Evolutionary conservation across 176 grass and related monocot genomes (phyloP).

Genomic region (Musa beccarii): DNA sequence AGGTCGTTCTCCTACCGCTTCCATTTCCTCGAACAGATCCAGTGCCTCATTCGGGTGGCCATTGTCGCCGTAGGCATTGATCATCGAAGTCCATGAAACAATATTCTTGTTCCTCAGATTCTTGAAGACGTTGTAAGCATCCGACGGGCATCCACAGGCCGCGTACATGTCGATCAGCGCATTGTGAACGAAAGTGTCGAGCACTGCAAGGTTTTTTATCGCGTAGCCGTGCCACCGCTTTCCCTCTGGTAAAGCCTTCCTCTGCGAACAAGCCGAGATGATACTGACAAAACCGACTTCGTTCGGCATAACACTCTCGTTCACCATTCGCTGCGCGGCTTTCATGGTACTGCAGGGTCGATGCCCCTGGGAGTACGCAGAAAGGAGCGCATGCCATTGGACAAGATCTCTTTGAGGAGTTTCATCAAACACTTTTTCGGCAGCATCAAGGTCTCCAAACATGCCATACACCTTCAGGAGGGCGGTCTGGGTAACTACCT

Average conservation of each 20-base stretch:
- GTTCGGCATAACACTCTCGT: constrained; percentile 19
- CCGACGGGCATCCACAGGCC: constrained; percentile 9
- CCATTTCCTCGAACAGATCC: constrained; percentile 40
- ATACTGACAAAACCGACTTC: constrained; percentile 29
- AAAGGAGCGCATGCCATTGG: constrained; percentile 46
- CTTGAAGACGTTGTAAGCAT: constrained; percentile 20
- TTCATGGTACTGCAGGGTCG: constrained; percentile 13
- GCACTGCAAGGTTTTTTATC: constrained; percentile 11
- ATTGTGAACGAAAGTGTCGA: constrained; percentile 33
- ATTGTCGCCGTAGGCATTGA: constrained; percentile 36
- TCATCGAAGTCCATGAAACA: constrained; percentile 59
- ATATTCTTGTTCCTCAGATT: constrained; percentile 17
- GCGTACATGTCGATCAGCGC: constrained; percentile 44
- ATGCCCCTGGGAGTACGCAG: constrained; percentile 17
- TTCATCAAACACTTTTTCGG: constrained; percentile 41
- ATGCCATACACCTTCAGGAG: constrained; percentile 23
- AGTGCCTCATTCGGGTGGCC: constrained; percentile 16
- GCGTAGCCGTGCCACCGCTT: constrained; percentile 36
- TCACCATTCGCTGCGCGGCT: constrained; percentile 18
- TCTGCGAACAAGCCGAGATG: constrained; percentile 27
- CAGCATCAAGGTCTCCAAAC: constrained; percentile 19
- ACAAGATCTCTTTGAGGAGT: constrained; percentile 29
- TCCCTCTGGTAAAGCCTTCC: constrained; percentile 27
- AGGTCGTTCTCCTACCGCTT: constrained; percentile 12
- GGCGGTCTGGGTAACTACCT: constrained; percentile 4